Evolutionary conservation across 306 rosid species (phyloP), one percentile per base, ranked within the genome.

Genomic region (Medicago truncatula): DNA sequence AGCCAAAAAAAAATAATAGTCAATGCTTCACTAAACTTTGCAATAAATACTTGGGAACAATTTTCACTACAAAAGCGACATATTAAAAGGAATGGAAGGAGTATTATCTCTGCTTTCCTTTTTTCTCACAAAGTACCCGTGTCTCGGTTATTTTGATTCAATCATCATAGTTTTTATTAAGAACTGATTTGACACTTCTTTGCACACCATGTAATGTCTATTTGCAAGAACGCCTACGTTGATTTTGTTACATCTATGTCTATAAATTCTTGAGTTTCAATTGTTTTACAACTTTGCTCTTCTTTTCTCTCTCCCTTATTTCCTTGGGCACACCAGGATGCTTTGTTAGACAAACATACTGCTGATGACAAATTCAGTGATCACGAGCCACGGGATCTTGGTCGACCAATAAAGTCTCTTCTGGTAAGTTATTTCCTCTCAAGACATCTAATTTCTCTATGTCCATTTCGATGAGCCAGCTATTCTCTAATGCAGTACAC

Each of bases 361-460:
- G 91, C 85, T 7, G 90, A 89, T 73, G 96, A 89, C 76, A 89
- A 90, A 62, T 95, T 92, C 62, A 71, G 83, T 31, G 91, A 85
- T 78, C 81, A 83, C 75, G 85, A 85, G 67, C 79, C 87, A 80
- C 97, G 86, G 72, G 70, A 85, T 59, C 82, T 82, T 18, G 89
- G 89, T 64, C 85, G 91, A 71, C 96, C 99, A 17, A 18, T 52
- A 36, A 95, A 92, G 86, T 89, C 99, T 82, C 89, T 95, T 76
- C 34, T 95, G 99, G 99, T 95, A 78, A 70, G 89, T 75, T 78
- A 44, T 54, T 20, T 44, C 53, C 13, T 18, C 71, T 66, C 18
- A 20, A n/a, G 11, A 61, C 12, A 0, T 16, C 47, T n/a, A 62
- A 1, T 7, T 6, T 65, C 9, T 2, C 4, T 40, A 4, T 41